These are phyloP conservation scores for Elaeis oleifera DNA, from an alignment of 202 grass and related monocot species.

Conservation along the genomic window DNA sequence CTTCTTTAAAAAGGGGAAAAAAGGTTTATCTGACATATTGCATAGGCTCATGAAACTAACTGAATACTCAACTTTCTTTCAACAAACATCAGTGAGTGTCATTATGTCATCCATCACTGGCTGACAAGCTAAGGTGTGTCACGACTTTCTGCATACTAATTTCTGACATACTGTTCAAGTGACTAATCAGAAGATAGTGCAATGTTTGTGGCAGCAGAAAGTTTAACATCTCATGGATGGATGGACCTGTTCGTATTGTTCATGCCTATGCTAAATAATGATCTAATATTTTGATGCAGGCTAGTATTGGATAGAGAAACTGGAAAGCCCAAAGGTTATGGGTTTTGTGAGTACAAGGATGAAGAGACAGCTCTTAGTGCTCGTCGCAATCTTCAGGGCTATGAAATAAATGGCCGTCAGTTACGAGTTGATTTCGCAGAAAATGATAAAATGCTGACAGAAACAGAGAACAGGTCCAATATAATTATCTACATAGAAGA, in stretches of 20 bases:
- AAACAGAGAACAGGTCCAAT: conserved; percentile 94
- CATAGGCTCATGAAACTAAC: too few species aligned
- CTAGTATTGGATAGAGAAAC: conserved; percentile 97
- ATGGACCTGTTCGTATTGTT: not conserved
- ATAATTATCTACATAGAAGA: conserved; percentile 36
- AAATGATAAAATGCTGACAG: conserved; percentile 96
- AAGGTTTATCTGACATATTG: too few species aligned
- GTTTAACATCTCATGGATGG: too few species aligned
- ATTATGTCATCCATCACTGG: too few species aligned
- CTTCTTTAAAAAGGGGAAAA: too few species aligned
- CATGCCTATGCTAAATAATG: not conserved
- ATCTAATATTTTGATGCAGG: conserved; percentile 40
- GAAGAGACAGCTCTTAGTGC: conserved; percentile 98
- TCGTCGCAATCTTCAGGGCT: conserved; percentile 91
- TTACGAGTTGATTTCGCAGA: conserved; percentile 97
- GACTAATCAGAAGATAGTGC: too few species aligned
- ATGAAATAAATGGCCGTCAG: conserved; percentile 98
- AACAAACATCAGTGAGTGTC: too few species aligned
- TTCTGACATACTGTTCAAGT: too few species aligned
- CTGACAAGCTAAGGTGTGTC: too few species aligned
- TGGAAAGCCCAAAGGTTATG: conserved; percentile 92
- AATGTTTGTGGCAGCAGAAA: not conserved
- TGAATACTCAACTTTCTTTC: too few species aligned
- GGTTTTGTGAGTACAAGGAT: conserved; percentile 98
- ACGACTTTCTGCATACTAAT: too few species aligned